Evolutionary conservation across 352 stramenopile genomes (phyloP), one percentile per base, ranked within the genome.

Genomic region (Globisporangium paroecandrum): DNA sequence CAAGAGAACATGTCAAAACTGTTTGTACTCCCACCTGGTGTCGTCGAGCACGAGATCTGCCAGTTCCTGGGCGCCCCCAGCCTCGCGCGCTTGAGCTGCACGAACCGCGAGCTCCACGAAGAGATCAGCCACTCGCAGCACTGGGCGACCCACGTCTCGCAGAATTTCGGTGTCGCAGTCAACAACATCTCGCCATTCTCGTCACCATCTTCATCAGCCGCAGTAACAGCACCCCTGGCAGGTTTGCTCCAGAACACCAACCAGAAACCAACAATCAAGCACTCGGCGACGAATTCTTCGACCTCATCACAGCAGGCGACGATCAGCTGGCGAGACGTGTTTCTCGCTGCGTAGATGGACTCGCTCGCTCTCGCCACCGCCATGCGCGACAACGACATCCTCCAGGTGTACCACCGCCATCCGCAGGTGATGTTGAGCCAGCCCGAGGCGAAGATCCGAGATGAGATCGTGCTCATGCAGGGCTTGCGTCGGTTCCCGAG

Each of bases 381-480:
- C 8, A n/a, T 74, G 18, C 57, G 72, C 15, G 79, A 85, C 51
- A 65, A 57, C 15, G 74, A 77, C 49, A 71, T 87, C 15, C 29
- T 85, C 13, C 27, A 71, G 36, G 65, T 85, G n/a, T 87, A 79
- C 32, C 47, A 74, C 12, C 63, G 67, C 27, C 67, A 72, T 38
- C 67, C 71, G 43, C 51, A 10, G 4, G 59, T 74, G 22, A n/a
- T 77, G 65, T 76, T 87, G 41, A 76, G 70, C 32, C 41, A 61
- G 27, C 57, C 22, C 53, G 77, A 89, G 73, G 10, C 36, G 62
- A 69, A 74, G 56, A 77, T 90, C 32, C 75, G 79, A 27, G 68
- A 82, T 18, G 83, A 91, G 64, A 74, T 91, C 27, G 60, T 88
- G 61, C 83, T 91, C 63, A 90, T 89, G 72, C 71, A 84, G 58